These are phyloP conservation scores for Chaetomiaceae sp. DNA, from an alignment of 2,329 filamentous ascomycete species.

Conservation along the genomic window DNA sequence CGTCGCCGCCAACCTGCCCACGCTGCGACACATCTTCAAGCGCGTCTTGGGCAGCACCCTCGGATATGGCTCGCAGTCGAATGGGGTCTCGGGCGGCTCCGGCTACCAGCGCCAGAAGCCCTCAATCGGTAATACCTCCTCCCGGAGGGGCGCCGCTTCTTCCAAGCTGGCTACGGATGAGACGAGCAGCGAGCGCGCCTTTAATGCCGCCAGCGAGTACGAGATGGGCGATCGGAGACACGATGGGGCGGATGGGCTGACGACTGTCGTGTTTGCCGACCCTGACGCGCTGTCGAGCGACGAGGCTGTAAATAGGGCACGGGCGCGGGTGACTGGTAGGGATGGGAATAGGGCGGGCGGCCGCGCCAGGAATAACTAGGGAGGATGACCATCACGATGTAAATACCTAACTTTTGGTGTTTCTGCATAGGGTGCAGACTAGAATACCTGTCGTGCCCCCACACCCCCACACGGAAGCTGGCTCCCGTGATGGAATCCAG, in stretches of 20 bases:
- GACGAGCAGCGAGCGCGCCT: conserved; percentile 29
- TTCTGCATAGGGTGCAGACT: too few relatives aligned
- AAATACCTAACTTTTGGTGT: too few relatives aligned
- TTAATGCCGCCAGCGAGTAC: conserved; percentile 27
- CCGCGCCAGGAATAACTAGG: too few relatives aligned
- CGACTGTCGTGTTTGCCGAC: conserved; percentile 23
- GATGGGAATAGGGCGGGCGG: not conserved
- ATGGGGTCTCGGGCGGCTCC: not conserved
- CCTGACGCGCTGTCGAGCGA: conserved; percentile 25
- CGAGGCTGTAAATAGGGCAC: conserved; percentile 20
- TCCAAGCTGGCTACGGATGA: conserved; percentile 25
- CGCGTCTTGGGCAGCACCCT: conserved; percentile 27
- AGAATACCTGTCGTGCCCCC: too few relatives aligned
- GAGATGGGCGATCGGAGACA: conserved; percentile 24
- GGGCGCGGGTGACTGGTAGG: not conserved
- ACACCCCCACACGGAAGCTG: too few relatives aligned
- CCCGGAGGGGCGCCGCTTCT: conserved; percentile 2
- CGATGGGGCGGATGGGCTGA: not conserved
- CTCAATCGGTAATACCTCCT: not conserved
- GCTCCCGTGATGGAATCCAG: too few relatives aligned
- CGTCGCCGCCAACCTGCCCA: conserved; percentile 34
- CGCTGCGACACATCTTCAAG: conserved; percentile 33
- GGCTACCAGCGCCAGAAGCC: conserved; percentile 9
- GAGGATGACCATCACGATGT: too few relatives aligned
- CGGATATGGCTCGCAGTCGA: conserved; percentile 20